These are phyloP conservation scores for Kwoniella sp. DNA, from an alignment of 768 basidiomycete species.

Conservation along the genomic window DNA sequence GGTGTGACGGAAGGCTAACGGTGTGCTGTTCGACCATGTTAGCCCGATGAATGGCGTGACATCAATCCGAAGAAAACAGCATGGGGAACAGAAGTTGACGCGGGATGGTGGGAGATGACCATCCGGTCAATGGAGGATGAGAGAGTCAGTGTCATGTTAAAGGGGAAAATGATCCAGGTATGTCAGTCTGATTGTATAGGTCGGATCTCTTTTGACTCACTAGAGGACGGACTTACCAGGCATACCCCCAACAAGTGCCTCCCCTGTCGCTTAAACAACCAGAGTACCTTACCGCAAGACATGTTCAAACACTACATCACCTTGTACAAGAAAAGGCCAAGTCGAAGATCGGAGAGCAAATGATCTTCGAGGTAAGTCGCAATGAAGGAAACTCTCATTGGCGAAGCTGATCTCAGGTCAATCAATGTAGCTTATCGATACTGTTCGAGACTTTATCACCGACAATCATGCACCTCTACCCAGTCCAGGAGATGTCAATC, in stretches of 20 bases:
- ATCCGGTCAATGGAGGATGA: slow-evolving; percentile 37
- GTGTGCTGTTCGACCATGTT: background rate
- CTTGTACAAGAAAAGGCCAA: slow-evolving; percentile 41
- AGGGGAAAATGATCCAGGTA: slow-evolving; percentile 46
- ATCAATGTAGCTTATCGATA: slow-evolving; percentile 32
- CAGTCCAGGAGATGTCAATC: slow-evolving; percentile 35
- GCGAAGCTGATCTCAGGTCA: background rate
- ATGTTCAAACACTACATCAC: slow-evolving; percentile 38
- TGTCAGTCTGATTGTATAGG: slow-evolving; percentile 5
- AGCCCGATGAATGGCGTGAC: slow-evolving; percentile 49
- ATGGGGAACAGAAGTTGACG: slow-evolving; percentile 49
- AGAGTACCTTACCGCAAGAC: slow-evolving; percentile 33
- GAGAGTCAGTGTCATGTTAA: slow-evolving; percentile 38
- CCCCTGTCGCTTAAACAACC: slow-evolving; percentile 35
- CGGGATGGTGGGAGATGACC: slow-evolving; percentile 47
- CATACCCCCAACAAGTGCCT: slow-evolving; percentile 44
- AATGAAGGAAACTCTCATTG: background rate
- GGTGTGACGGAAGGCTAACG: too few species aligned
- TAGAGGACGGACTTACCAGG: too few species aligned
- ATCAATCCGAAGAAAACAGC: slow-evolving; percentile 45
- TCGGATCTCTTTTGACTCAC: too few species aligned
- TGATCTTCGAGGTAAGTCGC: slow-evolving; percentile 52
- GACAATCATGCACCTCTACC: slow-evolving; percentile 50
- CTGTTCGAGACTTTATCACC: slow-evolving; percentile 42
- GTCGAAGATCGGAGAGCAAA: slow-evolving; percentile 33